A percentile compares a stretch with the other conserved stretches of the same genome.
phyloP scores from a whole-genome alignment of 2,329 filamentous ascomycete species.

The Aspergillus alliaceus region DNA sequence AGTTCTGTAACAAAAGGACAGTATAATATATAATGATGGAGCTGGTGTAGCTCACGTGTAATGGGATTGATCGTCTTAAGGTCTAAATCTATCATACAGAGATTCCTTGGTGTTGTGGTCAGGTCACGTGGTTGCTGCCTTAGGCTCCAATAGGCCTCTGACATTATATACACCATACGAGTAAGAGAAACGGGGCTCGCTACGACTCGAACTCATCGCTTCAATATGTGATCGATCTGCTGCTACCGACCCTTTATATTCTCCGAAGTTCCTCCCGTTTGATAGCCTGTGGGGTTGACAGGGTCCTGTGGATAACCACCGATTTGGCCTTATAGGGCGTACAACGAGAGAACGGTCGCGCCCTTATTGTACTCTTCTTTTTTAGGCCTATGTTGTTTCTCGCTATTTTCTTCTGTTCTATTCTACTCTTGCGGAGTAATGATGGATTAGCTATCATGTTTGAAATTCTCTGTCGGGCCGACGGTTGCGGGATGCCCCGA shows the following conservation, averaged over 20 bases:
- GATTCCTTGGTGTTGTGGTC: too few relatives aligned
- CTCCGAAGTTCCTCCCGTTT: too few relatives aligned
- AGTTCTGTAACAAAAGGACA: too few relatives aligned
- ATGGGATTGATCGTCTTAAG: too few relatives aligned
- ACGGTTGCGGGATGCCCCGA: background rate
- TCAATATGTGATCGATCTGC: background rate
- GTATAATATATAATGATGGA: too few relatives aligned
- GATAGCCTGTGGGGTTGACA: background rate
- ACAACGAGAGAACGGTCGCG: background rate
- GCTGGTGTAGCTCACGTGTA: too few relatives aligned
- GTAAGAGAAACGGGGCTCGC: too few relatives aligned
- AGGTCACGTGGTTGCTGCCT: too few relatives aligned
- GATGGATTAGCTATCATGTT: background rate
- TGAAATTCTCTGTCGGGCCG: background rate
- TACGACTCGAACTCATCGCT: too few relatives aligned
- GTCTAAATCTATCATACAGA: too few relatives aligned
- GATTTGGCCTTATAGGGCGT: background rate
- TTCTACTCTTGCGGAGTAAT: background rate
- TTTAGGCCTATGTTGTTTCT: background rate
- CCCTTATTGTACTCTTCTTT: background rate
- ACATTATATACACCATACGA: too few relatives aligned
- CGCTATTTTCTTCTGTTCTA: background rate
- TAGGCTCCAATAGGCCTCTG: too few relatives aligned
- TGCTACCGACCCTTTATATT: background rate
- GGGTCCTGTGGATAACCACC: background rate